A percentile compares a stretch with the other conserved stretches of the same genome.
Evolutionary conservation across 495 filamentous ascomycete species (phyloP).

Genomic region (Penicillium flavigenum): DNA sequence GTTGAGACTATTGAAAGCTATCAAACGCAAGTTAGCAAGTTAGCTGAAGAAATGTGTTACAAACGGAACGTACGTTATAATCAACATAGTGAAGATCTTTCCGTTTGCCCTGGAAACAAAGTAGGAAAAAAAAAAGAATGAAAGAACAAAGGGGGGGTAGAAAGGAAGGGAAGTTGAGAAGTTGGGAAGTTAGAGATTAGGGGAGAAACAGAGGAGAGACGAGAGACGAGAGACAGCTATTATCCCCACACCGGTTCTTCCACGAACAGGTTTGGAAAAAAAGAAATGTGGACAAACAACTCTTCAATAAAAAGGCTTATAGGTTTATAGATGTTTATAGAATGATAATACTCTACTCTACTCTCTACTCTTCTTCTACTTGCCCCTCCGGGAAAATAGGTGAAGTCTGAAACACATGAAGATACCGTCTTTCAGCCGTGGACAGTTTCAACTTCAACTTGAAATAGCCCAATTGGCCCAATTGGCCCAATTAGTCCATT

Average conservation of each 20-base stretch:
- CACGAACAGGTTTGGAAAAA: background rate
- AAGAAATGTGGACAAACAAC: too few relatives aligned
- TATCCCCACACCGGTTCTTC: background rate
- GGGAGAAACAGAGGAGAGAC: constrained; percentile 11
- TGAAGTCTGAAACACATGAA: too few relatives aligned
- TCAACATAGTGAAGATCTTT: constrained; percentile 22
- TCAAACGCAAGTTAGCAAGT: constrained; percentile 20
- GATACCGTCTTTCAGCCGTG: too few relatives aligned
- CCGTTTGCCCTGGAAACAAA: background rate
- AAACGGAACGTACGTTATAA: constrained; percentile 21
- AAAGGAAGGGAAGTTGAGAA: background rate
- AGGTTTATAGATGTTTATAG: too few relatives aligned
- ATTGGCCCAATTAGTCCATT: too few relatives aligned
- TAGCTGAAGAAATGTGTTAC: constrained; percentile 14
- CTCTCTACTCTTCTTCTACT: too few relatives aligned
- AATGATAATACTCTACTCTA: too few relatives aligned
- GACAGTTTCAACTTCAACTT: too few relatives aligned
- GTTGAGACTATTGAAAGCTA: constrained; percentile 20
- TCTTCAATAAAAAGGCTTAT: too few relatives aligned
- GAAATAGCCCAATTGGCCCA: too few relatives aligned
- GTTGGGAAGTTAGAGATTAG: constrained; percentile 8
- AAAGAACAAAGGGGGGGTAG: background rate
- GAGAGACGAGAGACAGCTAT: constrained; percentile 4
- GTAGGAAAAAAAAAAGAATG: background rate
- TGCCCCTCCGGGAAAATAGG: too few relatives aligned